These are phyloP conservation scores for Xylaria nigripes DNA, from an alignment of 495 filamentous ascomycete species.

Conservation along the genomic window DNA sequence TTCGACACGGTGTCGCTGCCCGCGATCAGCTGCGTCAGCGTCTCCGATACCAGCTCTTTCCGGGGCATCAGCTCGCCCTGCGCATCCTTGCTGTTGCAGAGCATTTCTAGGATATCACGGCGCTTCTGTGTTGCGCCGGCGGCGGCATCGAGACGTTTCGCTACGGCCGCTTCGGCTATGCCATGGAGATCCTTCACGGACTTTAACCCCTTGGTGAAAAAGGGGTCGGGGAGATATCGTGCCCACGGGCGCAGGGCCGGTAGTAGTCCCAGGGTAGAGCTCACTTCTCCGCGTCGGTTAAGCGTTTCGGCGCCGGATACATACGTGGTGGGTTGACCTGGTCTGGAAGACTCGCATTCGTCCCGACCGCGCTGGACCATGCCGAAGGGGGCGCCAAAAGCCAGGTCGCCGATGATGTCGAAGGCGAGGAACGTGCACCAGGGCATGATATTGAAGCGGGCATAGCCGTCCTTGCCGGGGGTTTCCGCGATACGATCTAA, in stretches of 20 bases:
- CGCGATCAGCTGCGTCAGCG: conserved; percentile 76
- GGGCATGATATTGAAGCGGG: conserved; percentile 62
- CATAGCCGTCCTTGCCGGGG: conserved; percentile 18
- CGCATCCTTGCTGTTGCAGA: conserved; percentile 76
- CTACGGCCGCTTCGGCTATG: conserved; percentile 72
- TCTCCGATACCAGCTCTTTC: conserved; percentile 73
- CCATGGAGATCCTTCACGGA: conserved; percentile 54
- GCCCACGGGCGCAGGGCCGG: conserved; percentile 52
- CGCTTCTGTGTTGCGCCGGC: conserved; percentile 49
- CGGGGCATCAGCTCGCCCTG: conserved; percentile 61
- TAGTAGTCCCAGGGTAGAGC: conserved; percentile 47
- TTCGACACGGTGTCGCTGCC: conserved; percentile 80
- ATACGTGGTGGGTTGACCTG: conserved; percentile 41
- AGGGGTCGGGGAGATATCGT: conserved; percentile 55
- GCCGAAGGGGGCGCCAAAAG: conserved; percentile 44
- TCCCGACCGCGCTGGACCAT: conserved; percentile 51
- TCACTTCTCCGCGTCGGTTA: conserved; percentile 56
- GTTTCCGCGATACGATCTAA: conserved; percentile 48
- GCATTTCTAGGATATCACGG: conserved; percentile 66
- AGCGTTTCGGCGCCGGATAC: conserved; percentile 56
- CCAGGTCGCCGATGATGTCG: conserved; percentile 74
- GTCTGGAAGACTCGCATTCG: conserved; percentile 36
- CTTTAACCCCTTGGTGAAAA: conserved; percentile 50
- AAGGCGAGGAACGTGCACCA: conserved; percentile 92
- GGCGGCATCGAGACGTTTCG: conserved; percentile 53